These are phyloP conservation scores for Zygoascus biomembranicola DNA, from an alignment of 805 yeast genomes.

Conservation along the genomic window DNA sequence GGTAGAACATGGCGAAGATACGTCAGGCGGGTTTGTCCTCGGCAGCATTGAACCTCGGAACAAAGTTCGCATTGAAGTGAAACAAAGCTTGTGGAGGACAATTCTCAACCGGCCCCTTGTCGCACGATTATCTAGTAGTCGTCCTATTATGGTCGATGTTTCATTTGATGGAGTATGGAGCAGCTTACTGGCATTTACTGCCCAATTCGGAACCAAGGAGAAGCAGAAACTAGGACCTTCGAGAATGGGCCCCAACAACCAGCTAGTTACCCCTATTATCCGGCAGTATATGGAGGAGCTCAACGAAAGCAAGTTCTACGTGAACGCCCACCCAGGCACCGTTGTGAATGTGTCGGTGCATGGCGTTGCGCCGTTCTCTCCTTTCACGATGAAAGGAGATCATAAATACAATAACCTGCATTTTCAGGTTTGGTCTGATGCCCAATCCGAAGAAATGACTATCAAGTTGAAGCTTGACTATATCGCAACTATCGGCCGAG, in stretches of 20 bases:
- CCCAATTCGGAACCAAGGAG: slow-evolving; percentile 15
- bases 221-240: neutral
- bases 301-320: slow-evolving; percentile 73
- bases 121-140: slow-evolving; percentile 34
- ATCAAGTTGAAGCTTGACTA: slow-evolving; percentile 38
- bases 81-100: slow-evolving; percentile 15
- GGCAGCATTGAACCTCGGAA: slow-evolving; percentile 25
- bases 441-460: slow-evolving; percentile 8
- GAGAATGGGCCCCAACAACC: slow-evolving; percentile 1
- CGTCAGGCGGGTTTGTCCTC: slow-evolving; percentile 17
- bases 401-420: slow-evolving; percentile 16
- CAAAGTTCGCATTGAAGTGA: slow-evolving; percentile 12
- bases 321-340: slow-evolving; percentile 37
- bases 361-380: slow-evolving; percentile 64
- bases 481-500: slow-evolving; percentile 48
- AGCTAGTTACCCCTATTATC: slow-evolving; percentile 49
- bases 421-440: slow-evolving; percentile 27
- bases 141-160: slow-evolving; percentile 40
- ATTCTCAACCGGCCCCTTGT: slow-evolving; percentile 19
- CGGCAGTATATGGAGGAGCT: slow-evolving; percentile 61
- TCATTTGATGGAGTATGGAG: slow-evolving; percentile 51
- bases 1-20: slow-evolving; percentile 29
- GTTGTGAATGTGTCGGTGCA: slow-evolving; percentile 41
- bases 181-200: slow-evolving; percentile 48
- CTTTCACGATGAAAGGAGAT: slow-evolving; percentile 29